Conservation (phyloP, 108 stramenopile genomes). For the Aureococcus anophagefferens region DNA sequence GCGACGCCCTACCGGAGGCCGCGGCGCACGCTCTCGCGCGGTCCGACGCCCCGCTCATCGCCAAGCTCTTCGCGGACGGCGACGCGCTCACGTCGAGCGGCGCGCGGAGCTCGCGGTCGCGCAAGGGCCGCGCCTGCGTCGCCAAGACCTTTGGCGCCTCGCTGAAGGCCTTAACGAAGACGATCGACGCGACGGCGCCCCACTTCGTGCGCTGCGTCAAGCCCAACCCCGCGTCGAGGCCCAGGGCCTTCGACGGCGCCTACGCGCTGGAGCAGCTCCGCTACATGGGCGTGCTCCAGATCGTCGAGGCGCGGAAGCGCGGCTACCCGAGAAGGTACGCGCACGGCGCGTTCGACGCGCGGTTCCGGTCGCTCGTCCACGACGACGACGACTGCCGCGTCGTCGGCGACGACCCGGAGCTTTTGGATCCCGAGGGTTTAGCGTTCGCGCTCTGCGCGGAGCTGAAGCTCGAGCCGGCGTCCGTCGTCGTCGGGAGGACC, state of each 20-base stretch:
- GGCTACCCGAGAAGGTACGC: constrained; percentile 52
- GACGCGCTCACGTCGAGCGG: constrained; percentile 52
- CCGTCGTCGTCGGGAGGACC: background rate
- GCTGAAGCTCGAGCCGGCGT: background rate
- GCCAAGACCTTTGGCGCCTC: constrained; percentile 9
- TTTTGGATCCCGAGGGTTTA: too few relatives aligned
- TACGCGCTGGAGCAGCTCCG: constrained; percentile 32
- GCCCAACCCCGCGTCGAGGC: constrained; percentile 20
- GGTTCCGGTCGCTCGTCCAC: background rate
- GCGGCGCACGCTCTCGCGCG: constrained; percentile 35
- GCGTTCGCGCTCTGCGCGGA: too few relatives aligned
- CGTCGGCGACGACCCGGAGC: too few relatives aligned
- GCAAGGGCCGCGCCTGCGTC: constrained; percentile 11
- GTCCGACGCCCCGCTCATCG: constrained; percentile 35
- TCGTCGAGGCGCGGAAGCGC: constrained; percentile 60
- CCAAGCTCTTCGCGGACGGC: constrained; percentile 64
- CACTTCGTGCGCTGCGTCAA: constrained; percentile 44
- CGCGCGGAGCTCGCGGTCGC: constrained; percentile 46
- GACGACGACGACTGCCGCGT: too few relatives aligned
- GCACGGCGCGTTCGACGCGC: background rate
- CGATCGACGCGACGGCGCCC: constrained; percentile 8
- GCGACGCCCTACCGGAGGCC: constrained; percentile 63
- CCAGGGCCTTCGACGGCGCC: constrained; percentile 11
- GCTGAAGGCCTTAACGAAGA: constrained; percentile 19
- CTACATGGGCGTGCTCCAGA: constrained; percentile 21